A percentile compares a stretch with the other conserved stretches of the same genome.
These are phyloP conservation scores for Canavalia ensiformis DNA, from an alignment of 306 rosid species.

Conservation along the genomic window DNA sequence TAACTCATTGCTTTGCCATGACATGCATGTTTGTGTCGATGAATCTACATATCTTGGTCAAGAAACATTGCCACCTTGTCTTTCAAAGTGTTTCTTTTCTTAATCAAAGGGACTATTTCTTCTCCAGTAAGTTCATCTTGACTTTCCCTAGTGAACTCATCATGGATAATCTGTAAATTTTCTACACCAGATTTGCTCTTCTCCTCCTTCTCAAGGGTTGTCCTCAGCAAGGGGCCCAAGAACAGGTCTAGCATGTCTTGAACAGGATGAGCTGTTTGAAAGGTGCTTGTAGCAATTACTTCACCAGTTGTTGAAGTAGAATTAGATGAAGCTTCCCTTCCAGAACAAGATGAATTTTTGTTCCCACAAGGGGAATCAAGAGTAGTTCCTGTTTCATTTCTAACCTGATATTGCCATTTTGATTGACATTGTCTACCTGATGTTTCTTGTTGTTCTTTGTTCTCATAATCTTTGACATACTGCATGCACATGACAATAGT, in stretches of 20 bases:
- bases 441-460: slow-evolving; percentile 44
- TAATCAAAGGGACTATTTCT: slow-evolving; percentile 56
- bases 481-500: slow-evolving; percentile 50
- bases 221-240: slow-evolving; percentile 80
- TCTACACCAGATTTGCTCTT: slow-evolving; percentile 48
- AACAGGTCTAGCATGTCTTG: slow-evolving; percentile 82
- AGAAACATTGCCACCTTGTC: slow-evolving; percentile 74
- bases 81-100: slow-evolving; percentile 75
- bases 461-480: slow-evolving; percentile 67
- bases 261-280: slow-evolving; percentile 70
- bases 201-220: slow-evolving; percentile 59
- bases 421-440: slow-evolving; percentile 49
- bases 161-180: slow-evolving; percentile 49
- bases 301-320: slow-evolving; percentile 49
- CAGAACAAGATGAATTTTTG: slow-evolving; percentile 41
- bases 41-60: slow-evolving; percentile 53
- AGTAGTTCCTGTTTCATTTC: slow-evolving; percentile 46
- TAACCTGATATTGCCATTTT: slow-evolving; percentile 40
- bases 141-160: slow-evolving; percentile 48
- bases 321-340: slow-evolving; percentile 42
- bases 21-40: slow-evolving; percentile 14
- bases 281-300: slow-evolving; percentile 40
- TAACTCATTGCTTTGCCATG: slow-evolving; percentile 17
- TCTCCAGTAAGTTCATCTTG: slow-evolving; percentile 49
- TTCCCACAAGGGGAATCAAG: slow-evolving; percentile 46